Evolutionary conservation across 805 yeast genomes (phyloP).

Genomic region (Cyberlindnera petersonii): DNA sequence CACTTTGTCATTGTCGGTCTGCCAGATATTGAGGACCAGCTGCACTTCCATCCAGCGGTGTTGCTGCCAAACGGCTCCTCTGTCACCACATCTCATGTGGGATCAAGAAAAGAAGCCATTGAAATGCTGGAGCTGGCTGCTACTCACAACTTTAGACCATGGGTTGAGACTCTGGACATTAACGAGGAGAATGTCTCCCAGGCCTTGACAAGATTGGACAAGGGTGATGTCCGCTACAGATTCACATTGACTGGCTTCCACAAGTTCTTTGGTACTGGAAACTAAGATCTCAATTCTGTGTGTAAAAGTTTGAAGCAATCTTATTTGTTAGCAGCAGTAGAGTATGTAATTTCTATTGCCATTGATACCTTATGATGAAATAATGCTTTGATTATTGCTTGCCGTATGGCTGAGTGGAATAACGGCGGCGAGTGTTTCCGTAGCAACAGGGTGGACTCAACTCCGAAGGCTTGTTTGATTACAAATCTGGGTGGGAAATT

Average conservation of each 20-base stretch:
- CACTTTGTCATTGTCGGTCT: constrained; percentile 62
- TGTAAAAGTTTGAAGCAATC: too few relatives aligned
- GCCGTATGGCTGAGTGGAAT: too few relatives aligned
- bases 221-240: constrained; percentile 60
- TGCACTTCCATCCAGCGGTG: constrained; percentile 44
- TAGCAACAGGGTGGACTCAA: too few relatives aligned
- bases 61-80: constrained; percentile 47
- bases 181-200: constrained; percentile 47
- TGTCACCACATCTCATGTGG: constrained; percentile 57
- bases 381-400: too few relatives aligned
- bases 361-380: too few relatives aligned
- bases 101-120: constrained; percentile 57
- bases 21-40: constrained; percentile 44
- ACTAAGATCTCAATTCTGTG: constrained; percentile 1
- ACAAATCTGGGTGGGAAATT: too few relatives aligned
- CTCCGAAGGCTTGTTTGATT: too few relatives aligned
- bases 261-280: constrained; percentile 32
- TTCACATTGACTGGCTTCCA: constrained; percentile 56
- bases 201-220: constrained; percentile 50
- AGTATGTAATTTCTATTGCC: too few relatives aligned
- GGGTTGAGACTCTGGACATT: constrained; percentile 59
- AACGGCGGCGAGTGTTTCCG: too few relatives aligned
- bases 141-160: constrained; percentile 52
- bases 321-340: too few relatives aligned
- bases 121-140: constrained; percentile 61